Conservation (phyloP, 2,329 filamentous ascomycete species). For the Colletotrichum caudatum region DNA sequence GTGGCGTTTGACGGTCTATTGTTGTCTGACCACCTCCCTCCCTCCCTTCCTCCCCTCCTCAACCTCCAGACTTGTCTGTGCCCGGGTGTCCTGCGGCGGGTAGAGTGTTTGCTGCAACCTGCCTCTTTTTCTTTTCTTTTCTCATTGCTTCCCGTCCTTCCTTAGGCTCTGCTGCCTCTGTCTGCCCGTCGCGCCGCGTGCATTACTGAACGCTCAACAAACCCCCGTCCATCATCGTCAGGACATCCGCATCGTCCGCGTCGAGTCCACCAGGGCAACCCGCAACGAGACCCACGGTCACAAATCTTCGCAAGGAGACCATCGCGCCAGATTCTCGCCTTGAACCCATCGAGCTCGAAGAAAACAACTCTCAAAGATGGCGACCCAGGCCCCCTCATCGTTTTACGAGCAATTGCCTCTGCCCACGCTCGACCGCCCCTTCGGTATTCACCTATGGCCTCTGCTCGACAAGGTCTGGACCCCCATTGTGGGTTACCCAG, state of each 20-base stretch:
- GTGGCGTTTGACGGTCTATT: constrained; percentile 29
- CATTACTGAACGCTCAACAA: constrained; percentile 26
- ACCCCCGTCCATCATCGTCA: constrained; percentile 8
- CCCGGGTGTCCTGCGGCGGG: constrained; percentile 33
- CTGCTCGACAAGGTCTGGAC: constrained; percentile 92
- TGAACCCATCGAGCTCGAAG: constrained; percentile 24
- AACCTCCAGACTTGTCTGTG: constrained; percentile 25
- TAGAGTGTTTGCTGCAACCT: constrained; percentile 44
- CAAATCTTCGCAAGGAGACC: constrained; percentile 26
- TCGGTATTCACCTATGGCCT: constrained; percentile 92
- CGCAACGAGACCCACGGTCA: constrained; percentile 36
- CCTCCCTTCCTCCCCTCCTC: constrained; percentile 28
- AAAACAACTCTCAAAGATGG: constrained; percentile 49
- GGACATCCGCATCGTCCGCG: constrained; percentile 44
- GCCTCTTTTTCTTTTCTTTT: constrained; percentile 47
- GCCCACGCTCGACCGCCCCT: constrained; percentile 90
- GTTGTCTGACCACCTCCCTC: constrained; percentile 41
- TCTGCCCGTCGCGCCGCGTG: constrained; percentile 26
- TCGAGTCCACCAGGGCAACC: constrained; percentile 41
- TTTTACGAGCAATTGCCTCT: constrained; percentile 70
- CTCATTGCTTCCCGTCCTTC: constrained; percentile 56
- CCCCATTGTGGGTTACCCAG: constrained; percentile 80
- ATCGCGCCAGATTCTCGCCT: constrained; percentile 12
- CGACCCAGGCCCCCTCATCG: constrained; percentile 53
- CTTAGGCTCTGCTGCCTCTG: constrained; percentile 49